phyloP scores from a whole-genome alignment of 2,329 filamentous ascomycete species.

The Pseudogymnoascus pannorum region DNA sequence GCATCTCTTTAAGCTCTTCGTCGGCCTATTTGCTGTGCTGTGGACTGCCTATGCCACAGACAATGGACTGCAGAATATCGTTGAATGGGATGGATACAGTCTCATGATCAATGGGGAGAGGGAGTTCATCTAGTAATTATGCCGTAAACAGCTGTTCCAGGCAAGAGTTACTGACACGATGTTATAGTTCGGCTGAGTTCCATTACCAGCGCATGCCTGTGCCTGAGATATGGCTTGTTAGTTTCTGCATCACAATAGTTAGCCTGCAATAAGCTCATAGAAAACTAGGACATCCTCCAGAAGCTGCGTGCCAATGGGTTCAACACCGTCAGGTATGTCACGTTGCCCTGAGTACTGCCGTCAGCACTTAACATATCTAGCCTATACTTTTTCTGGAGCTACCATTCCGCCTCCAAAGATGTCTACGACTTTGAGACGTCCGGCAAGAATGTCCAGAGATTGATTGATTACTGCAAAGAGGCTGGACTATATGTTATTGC shows the following conservation, averaged over 20 bases:
- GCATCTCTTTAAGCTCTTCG: conserved; percentile 20
- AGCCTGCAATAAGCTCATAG: background rate
- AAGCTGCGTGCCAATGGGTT: conserved; percentile 47
- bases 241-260: conserved; percentile 6
- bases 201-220: conserved; percentile 47
- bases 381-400: conserved; percentile 45
- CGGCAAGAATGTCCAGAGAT: conserved; percentile 42
- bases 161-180: background rate
- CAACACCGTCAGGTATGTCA: conserved; percentile 38
- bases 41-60: conserved; percentile 29
- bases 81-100: conserved; percentile 46
- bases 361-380: conserved; percentile 16
- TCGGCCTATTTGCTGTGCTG: conserved; percentile 19
- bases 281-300: conserved; percentile 42
- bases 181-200: conserved; percentile 35
- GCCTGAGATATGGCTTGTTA: conserved; percentile 42
- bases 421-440: conserved; percentile 43
- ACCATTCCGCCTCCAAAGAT: conserved; percentile 38
- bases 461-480: conserved; percentile 44
- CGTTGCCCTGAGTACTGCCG: background rate
- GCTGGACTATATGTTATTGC: conserved; percentile 45
- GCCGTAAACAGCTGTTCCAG: background rate
- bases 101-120: conserved; percentile 42
- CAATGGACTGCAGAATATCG: conserved; percentile 36
- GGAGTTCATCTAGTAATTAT: conserved; percentile 37